phyloP scores from a whole-genome alignment of 139 green algal genomes.

The Auxenochlorella pyrenoidosa region DNA sequence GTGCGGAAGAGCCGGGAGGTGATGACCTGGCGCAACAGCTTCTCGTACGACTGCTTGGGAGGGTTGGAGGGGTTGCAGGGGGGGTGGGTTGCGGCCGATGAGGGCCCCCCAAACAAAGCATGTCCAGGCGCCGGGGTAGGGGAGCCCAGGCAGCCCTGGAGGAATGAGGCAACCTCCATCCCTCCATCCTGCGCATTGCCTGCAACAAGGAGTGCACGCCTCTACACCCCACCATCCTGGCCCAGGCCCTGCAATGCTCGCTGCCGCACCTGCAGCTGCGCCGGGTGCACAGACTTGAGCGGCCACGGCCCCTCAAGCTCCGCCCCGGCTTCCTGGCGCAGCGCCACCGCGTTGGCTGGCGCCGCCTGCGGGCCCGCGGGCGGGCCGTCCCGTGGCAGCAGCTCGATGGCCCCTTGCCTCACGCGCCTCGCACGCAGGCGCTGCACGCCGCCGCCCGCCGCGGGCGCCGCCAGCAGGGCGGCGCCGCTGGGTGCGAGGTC shows the following conservation, averaged over 20 bases:
- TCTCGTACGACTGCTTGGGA: constrained; percentile 12
- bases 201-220: too few species aligned
- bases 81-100: not conserved
- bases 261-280: constrained; percentile 20
- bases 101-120: too few species aligned
- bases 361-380: not conserved
- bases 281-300: not conserved
- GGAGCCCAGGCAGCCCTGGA: too few species aligned
- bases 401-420: constrained; percentile 3
- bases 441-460: not conserved
- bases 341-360: not conserved
- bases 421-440: constrained; percentile 23
- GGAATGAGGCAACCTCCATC: too few species aligned
- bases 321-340: not conserved
- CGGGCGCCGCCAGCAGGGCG: constrained; percentile 30
- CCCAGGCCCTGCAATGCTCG: not conserved
- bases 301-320: not conserved
- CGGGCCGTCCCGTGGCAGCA: constrained; percentile 22
- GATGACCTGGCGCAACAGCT: constrained; percentile 32
- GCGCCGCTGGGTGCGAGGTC: constrained; percentile 19
- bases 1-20: constrained; percentile 10
- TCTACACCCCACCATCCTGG: not conserved
- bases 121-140: too few species aligned
- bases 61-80: too few species aligned
- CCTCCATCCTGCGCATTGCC: too few species aligned